Evolutionary conservation across 2,329 filamentous ascomycete genomes (phyloP), one percentile per base, ranked within the genome.

Genomic region (Clonostachys rhizophaga): DNA sequence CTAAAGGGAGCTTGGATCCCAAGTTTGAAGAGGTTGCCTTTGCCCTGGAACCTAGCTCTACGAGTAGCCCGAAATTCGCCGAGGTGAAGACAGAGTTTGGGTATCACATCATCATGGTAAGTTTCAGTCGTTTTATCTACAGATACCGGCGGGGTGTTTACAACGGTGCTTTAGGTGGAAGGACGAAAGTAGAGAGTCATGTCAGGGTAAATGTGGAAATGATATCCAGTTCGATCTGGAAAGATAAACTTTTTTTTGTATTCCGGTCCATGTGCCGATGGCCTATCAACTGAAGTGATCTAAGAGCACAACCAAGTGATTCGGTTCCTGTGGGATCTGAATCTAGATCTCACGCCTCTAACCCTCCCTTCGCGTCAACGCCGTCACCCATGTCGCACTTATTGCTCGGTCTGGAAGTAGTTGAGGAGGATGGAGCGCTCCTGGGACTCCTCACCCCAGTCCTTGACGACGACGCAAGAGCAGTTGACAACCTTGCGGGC

Each of bases 401-500:
- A 49, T 39, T 49, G 47, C 47, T 49, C 47, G 36, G 44, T 49
- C 44, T 49, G 43, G 91, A 99, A 97, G 89, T 99, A 99, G 87
- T 99, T 96, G 75, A 99, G 90, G 72, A 99, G 89, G 76, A 97
- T 91, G 68, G 86, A 90, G 71, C 94, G 91, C 86, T 99, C 94
- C 81, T 95, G 91, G 61, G 89, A 95, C 83, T 99, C 94, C 85
- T 97, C 94, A 84, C 94, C 94, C 94, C 94, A 99, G 77, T 99
- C 91, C 82, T 94, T 92, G 68, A 99, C 94, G 55, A 99, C 94
- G 67, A 99, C 94, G 83, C 94, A 97, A 69, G 92, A 97, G 91
- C 94, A 99, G 89, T 99, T 99, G 81, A 99, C 94, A 62, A 99
- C 92, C 87, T 99, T 99, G 78, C 94, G 89, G 67, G 94, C 91